Percentiles rank a stretch among this genome's conserved stretches.
phyloP scores from a whole-genome alignment of 495 filamentous ascomycete species.

The Penicillium arizonense region DNA sequence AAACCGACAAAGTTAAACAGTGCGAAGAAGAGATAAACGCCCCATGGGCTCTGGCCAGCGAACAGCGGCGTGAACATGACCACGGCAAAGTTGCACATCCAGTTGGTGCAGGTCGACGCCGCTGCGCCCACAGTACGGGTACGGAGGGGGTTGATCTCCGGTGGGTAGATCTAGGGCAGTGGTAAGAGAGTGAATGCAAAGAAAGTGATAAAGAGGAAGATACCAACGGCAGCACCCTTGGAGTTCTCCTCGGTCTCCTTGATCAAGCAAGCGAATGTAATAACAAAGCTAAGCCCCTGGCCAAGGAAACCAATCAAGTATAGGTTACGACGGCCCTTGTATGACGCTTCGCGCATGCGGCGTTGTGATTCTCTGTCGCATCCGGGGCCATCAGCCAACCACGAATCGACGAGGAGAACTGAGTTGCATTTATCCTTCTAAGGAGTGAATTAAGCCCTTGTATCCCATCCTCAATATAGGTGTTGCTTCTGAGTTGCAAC shows the following conservation, averaged over 20 bases:
- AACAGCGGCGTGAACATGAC: constrained; percentile 62
- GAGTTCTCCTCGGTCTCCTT: constrained; percentile 41
- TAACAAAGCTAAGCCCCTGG: constrained; percentile 13
- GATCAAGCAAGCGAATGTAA: constrained; percentile 56
- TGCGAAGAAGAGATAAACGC: constrained; percentile 62
- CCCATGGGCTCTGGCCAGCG: constrained; percentile 26
- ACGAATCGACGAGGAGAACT: too few species aligned
- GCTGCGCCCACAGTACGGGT: constrained; percentile 66
- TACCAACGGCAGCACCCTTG: constrained; percentile 59
- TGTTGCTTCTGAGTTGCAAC: not conserved
- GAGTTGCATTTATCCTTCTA: too few species aligned
- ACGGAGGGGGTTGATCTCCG: constrained; percentile 67
- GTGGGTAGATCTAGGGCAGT: constrained; percentile 48
- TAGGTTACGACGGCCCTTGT: constrained; percentile 61
- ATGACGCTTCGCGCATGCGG: too few species aligned
- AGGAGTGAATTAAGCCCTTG: too few species aligned
- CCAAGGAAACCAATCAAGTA: constrained; percentile 48
- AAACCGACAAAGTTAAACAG: constrained; percentile 65
- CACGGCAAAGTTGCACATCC: constrained; percentile 70
- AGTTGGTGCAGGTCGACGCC: constrained; percentile 64
- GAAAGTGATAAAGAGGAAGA: constrained; percentile 68
- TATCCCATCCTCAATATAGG: too few species aligned
- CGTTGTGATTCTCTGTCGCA: too few species aligned
- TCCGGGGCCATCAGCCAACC: too few species aligned
- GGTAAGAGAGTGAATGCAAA: constrained; percentile 67